Evolutionary conservation across 257 asterid species (phyloP).

Genomic region (Capsicum rhomboideum): DNA sequence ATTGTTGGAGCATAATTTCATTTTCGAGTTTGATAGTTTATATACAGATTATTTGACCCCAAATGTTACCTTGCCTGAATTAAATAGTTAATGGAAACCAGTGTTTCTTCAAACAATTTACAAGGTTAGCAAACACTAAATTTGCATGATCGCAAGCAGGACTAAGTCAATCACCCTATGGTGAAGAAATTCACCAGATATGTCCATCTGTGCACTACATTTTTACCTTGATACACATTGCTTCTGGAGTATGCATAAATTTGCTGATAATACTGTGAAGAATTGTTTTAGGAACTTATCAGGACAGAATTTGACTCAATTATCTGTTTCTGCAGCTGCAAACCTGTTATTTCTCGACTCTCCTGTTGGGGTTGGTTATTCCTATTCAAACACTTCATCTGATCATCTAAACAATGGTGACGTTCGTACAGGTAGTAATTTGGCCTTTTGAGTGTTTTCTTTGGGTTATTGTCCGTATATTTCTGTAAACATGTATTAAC

Average conservation of each 20-base stretch:
- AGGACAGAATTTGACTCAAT: conserved; percentile 1
- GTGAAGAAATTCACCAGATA: neutral
- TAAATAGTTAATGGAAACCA: neutral
- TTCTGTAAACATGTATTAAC: conserved; percentile 2
- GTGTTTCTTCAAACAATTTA: neutral
- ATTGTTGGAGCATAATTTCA: neutral
- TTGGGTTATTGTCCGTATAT: neutral
- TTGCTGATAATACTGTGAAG: neutral
- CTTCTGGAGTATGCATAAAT: neutral
- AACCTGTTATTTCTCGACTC: conserved; percentile 84
- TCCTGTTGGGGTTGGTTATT: conserved; percentile 95
- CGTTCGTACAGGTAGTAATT: conserved; percentile 63
- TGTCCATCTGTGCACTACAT: neutral
- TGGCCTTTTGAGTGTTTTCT: neutral
- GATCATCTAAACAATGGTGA: conserved; percentile 77
- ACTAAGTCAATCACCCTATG: neutral
- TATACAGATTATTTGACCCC: neutral
- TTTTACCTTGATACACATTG: neutral
- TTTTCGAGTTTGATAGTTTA: neutral
- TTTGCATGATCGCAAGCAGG: neutral
- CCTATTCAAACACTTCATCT: conserved; percentile 80
- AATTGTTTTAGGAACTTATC: neutral
- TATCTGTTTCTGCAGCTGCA: conserved; percentile 51
- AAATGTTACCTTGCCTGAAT: neutral
- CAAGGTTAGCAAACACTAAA: neutral